Evolutionary conservation across 2,329 filamentous ascomycete species (phyloP).

Genomic region (Fusarium proliferatum): DNA sequence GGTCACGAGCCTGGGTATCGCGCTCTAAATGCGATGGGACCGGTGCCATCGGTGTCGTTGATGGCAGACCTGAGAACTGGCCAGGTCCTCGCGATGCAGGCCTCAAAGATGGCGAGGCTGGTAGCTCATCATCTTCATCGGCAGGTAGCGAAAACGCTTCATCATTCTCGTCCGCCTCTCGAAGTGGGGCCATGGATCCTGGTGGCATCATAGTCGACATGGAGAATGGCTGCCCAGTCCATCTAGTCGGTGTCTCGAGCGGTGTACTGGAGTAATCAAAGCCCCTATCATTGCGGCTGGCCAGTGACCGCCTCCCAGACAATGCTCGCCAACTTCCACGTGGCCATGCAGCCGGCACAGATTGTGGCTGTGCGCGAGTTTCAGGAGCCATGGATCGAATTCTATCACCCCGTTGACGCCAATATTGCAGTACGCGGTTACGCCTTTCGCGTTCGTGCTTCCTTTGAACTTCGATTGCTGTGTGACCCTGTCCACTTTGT

Average conservation of each 20-base stretch:
- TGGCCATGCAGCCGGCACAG: slow-evolving; percentile 26
- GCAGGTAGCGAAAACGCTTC: slow-evolving; percentile 36
- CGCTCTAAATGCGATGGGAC: slow-evolving; percentile 57
- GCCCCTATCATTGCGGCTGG: slow-evolving; percentile 36
- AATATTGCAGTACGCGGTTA: slow-evolving; percentile 46
- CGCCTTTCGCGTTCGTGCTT: slow-evolving; percentile 50
- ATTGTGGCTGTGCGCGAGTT: slow-evolving; percentile 21
- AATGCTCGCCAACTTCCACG: slow-evolving; percentile 44
- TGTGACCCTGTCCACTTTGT: slow-evolving; percentile 52
- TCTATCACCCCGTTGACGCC: slow-evolving; percentile 43
- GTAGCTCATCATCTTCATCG: slow-evolving; percentile 43
- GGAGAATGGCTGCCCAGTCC: slow-evolving; percentile 56
- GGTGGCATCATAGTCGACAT: slow-evolving; percentile 47
- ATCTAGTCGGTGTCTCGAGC: slow-evolving; percentile 59
- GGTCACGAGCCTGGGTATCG: slow-evolving; percentile 45
- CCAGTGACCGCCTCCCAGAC: slow-evolving; percentile 40
- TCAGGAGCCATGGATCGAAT: slow-evolving; percentile 17
- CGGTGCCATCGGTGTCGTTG: slow-evolving; percentile 57
- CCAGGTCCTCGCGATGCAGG: slow-evolving; percentile 33
- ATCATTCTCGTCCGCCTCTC: slow-evolving; percentile 47
- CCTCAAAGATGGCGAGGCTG: slow-evolving; percentile 37
- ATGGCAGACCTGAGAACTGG: slow-evolving; percentile 44
- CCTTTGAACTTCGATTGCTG: slow-evolving; percentile 48
- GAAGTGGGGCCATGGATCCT: slow-evolving; percentile 47
- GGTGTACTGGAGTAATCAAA: slow-evolving; percentile 36